Evolutionary conservation across 345 rosid species (phyloP).

Genomic region (Dovyalis caffra): DNA sequence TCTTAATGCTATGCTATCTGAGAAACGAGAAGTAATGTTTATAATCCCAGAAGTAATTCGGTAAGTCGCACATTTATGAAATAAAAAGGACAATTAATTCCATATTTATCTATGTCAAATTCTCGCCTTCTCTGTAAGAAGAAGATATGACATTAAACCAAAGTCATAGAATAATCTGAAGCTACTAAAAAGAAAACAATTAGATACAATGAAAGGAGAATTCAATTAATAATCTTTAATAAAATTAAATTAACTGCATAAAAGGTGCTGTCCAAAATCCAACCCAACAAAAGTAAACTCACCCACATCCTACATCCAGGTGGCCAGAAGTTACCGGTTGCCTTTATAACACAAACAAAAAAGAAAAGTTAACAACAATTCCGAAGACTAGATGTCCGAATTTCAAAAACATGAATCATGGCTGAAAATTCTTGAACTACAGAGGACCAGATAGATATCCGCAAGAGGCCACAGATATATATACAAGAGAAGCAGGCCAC

Average conservation of each 20-base stretch:
- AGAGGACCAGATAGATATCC: conserved; percentile 36
- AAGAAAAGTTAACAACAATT: conserved; percentile 28
- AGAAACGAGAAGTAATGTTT: neutral
- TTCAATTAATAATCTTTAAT: conserved; percentile 19
- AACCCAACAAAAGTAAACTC: conserved; percentile 29
- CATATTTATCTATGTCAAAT: no score
- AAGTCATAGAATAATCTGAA: neutral
- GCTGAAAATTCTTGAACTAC: conserved; percentile 39
- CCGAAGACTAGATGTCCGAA: conserved; percentile 24
- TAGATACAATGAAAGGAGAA: conserved; percentile 6
- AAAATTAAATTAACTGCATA: conserved; percentile 18
- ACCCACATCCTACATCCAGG: conserved; percentile 39
- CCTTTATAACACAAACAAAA: conserved; percentile 36
- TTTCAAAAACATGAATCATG: conserved; percentile 32
- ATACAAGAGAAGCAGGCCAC: conserved; percentile 45
- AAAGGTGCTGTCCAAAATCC: conserved; percentile 22
- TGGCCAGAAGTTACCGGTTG: conserved; percentile 22
- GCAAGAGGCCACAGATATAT: conserved; percentile 43
- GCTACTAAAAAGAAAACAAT: conserved; percentile 7
- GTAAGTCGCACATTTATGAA: neutral
- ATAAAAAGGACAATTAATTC: neutral
- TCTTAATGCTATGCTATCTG: neutral
- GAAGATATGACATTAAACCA: neutral
- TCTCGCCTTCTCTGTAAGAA: neutral
- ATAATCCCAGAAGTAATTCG: neutral